A percentile compares a stretch with the other conserved stretches of the same genome.
phyloP scores from a whole-genome alignment of 108 stramenopile genomes.

The Cyclotella atomus region DNA sequence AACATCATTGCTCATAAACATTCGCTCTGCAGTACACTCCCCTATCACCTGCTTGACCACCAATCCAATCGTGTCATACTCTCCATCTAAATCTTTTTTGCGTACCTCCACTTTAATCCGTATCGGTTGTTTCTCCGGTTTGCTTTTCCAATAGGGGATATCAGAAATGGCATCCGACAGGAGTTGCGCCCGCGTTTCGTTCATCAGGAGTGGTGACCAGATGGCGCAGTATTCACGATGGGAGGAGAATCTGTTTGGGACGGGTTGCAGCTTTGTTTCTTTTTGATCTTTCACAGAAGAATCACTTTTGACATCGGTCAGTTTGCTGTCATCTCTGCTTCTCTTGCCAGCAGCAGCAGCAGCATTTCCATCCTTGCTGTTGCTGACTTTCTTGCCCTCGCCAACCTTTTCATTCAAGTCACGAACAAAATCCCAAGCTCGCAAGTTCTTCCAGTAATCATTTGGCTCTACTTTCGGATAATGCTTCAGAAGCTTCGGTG shows the following conservation, averaged over 20 bases:
- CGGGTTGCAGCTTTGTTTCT: conserved; percentile 23
- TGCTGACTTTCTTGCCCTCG: neutral
- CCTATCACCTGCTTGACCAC: conserved; percentile 12
- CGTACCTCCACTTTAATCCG: conserved; percentile 33
- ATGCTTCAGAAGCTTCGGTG: conserved; percentile 42
- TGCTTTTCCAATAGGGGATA: conserved; percentile 38
- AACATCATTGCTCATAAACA: conserved; percentile 44
- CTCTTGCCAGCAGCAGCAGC: too few species aligned
- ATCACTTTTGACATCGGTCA: too few species aligned
- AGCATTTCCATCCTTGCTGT: neutral
- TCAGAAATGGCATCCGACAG: conserved; percentile 61
- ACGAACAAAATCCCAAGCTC: conserved; percentile 80
- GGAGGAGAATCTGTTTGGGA: conserved; percentile 78
- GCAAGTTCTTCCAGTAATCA: conserved; percentile 79
- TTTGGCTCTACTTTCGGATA: conserved; percentile 41
- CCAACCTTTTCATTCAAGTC: conserved; percentile 47
- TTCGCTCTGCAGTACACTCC: conserved; percentile 30
- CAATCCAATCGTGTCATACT: conserved; percentile 33
- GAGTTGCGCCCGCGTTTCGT: conserved; percentile 76
- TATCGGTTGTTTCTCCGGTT: conserved; percentile 34
- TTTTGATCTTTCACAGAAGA: neutral
- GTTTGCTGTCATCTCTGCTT: too few species aligned
- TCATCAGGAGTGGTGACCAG: conserved; percentile 83
- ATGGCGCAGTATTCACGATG: conserved; percentile 73
- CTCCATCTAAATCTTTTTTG: conserved; percentile 42